Evolutionary conservation across 2,329 filamentous ascomycete genomes (phyloP).

Genomic region (Scytalidium sp.): DNA sequence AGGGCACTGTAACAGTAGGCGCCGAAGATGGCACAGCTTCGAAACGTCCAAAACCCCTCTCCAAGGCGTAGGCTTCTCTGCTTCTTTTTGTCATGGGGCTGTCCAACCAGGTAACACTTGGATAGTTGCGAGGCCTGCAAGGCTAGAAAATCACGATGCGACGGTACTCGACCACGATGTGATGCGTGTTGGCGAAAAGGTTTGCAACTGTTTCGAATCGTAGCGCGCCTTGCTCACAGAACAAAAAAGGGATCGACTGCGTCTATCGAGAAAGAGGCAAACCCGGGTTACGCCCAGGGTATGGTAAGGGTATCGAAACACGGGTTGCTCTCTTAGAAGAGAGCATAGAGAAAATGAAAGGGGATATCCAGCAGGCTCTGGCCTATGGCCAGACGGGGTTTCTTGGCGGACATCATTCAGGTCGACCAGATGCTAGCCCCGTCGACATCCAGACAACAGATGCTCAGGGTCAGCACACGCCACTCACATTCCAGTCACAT

Average conservation of each 20-base stretch:
- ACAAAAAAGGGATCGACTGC: background rate
- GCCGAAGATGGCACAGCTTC: too few species aligned
- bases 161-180: background rate
- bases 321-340: background rate
- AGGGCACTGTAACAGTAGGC: too few species aligned
- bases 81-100: too few species aligned
- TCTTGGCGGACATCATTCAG: too few species aligned
- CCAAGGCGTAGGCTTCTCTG: too few species aligned
- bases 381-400: too few species aligned
- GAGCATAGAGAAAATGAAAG: background rate
- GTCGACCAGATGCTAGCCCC: background rate
- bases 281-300: background rate
- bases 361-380: background rate
- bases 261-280: background rate
- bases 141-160: background rate
- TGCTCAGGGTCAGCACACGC: background rate
- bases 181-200: background rate
- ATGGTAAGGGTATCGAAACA: background rate
- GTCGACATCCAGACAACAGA: background rate
- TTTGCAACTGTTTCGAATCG: background rate
- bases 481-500: too few species aligned
- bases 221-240: background rate
- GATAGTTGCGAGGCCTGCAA: background rate
- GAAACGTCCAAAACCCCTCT: too few species aligned
- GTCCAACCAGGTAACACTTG: too few species aligned